Evolutionary conservation across 2,329 filamentous ascomycete genomes (phyloP), one percentile per base, ranked within the genome.

Genomic region (Ophiocordyceps camponoti-floridani): DNA sequence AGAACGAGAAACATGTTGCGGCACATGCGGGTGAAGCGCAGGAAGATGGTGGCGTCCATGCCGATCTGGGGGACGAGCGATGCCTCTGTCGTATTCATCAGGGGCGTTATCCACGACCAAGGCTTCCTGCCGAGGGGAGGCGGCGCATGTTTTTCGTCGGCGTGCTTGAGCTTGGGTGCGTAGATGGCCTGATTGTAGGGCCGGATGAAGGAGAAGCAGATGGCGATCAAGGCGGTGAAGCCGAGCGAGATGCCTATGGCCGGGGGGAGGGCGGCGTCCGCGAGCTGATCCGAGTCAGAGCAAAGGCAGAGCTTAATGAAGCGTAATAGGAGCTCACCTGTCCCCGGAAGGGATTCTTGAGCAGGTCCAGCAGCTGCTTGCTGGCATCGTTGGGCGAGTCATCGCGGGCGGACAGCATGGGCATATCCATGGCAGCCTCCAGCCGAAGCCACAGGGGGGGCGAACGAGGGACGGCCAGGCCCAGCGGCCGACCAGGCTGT

Each of bases 121-220:
- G 89, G 67, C n/a, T 84, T 82, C 57, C 82, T 93, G 46, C 83
- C 84, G 54, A 96, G 73, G 1, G 83, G 78, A 12, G 91, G 91
- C 16, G 89, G 91, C 10, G 84, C 77, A 65, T 94, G 87, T 62
- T 82, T 86, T 52, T 86, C 79, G 60, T 96, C 89, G 58, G 86
- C 83, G 68, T 95, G 82, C 60, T 94, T 94, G 43, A 93, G 70
- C 59, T 93, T 89, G 38, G 91, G 91, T 4, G 91, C 88, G 64
- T 98, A 98, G 42, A 98, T 85, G 53, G 89, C 75, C 46, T 81
- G 82, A 62, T 96, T 89, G 62, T 88, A 87, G 5, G 91, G 91
- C 48, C 91, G 84, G 45, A 96, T 70, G 54, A 95, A 68, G 49
- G 86, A 94, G 70, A 96, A 98, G 51, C 79, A 64, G 47, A 94